Percentiles rank a stretch among this genome's conserved stretches.
Evolutionary conservation across 2,329 filamentous ascomycete species (phyloP).

Genomic region (Neofusicoccum umdonicola): DNA sequence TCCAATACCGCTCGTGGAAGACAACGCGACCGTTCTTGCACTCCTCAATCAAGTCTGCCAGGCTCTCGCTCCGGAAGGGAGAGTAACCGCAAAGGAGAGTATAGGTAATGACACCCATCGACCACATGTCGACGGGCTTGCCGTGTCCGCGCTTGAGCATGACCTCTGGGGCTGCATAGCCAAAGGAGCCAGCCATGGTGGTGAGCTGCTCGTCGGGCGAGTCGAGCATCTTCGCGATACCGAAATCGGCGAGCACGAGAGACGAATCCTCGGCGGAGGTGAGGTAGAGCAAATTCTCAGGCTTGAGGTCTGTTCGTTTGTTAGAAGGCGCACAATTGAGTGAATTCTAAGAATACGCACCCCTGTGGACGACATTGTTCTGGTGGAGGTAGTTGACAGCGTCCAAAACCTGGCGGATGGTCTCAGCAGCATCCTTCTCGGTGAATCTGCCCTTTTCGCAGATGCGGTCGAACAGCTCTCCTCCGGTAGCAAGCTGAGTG

Average conservation of each 20-base stretch:
- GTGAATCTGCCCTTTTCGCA: slow-evolving; percentile 98
- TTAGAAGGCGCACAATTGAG: slow-evolving; percentile 23
- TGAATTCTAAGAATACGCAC: slow-evolving; percentile 45
- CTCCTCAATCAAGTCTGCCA: slow-evolving; percentile 91
- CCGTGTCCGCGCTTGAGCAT: slow-evolving; percentile 98
- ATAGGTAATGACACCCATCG: slow-evolving; percentile 96
- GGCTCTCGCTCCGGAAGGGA: slow-evolving; percentile 91
- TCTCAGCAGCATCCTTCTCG: slow-evolving; percentile 94
- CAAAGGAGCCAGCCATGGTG: slow-evolving; percentile 98
- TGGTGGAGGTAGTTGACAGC: slow-evolving; percentile 93
- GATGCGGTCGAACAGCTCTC: slow-evolving; percentile 96
- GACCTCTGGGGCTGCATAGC: slow-evolving; percentile 94
- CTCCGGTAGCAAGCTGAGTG: slow-evolving; percentile 90
- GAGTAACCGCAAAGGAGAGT: slow-evolving; percentile 97
- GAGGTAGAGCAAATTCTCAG: slow-evolving; percentile 94
- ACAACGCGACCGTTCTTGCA: slow-evolving; percentile 80
- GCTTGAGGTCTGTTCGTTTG: slow-evolving; percentile 74
- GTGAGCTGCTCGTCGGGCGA: slow-evolving; percentile 87
- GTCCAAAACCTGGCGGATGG: slow-evolving; percentile 87
- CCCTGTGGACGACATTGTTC: slow-evolving; percentile 94
- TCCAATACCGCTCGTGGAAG: slow-evolving; percentile 98
- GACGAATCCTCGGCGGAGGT: slow-evolving; percentile 74
- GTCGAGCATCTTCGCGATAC: slow-evolving; percentile 97
- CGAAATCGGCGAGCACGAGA: slow-evolving; percentile 93
- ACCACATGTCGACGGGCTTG: slow-evolving; percentile 99